A percentile compares a stretch with the other conserved stretches of the same genome.
Conservation (phyloP, 129 eudicot genomes). For the Solidago caesia region DNA sequence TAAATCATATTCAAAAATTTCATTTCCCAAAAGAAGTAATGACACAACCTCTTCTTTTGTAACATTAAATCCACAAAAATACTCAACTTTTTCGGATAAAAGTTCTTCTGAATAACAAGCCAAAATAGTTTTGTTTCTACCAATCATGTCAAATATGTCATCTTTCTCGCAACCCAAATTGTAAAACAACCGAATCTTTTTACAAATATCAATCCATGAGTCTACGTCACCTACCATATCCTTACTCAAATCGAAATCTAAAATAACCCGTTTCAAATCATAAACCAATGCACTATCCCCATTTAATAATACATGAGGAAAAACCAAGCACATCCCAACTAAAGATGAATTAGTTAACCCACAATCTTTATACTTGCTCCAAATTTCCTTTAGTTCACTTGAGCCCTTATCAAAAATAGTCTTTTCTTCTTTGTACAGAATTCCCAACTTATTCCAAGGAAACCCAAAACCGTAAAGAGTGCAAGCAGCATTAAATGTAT, state of each 20-base stretch:
- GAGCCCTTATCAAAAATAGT: constrained; percentile 41
- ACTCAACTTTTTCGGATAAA: constrained; percentile 49
- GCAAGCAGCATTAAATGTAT: constrained; percentile 53
- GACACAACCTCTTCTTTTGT: constrained; percentile 41
- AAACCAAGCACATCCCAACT: constrained; percentile 60
- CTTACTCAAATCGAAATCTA: constrained; percentile 45
- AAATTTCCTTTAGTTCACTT: constrained; percentile 30
- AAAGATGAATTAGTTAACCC: constrained; percentile 47
- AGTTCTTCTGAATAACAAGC: constrained; percentile 46
- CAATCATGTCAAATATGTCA: constrained; percentile 52
- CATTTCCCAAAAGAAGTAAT: constrained; percentile 46
- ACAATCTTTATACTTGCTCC: constrained; percentile 38
- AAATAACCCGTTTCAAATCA: constrained; percentile 58
- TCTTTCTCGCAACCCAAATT: constrained; percentile 50
- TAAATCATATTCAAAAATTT: constrained; percentile 40
- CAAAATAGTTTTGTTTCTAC: constrained; percentile 45
- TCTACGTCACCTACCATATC: constrained; percentile 55
- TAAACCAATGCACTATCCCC: constrained; percentile 28
- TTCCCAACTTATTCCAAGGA: constrained; percentile 76
- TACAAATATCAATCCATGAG: constrained; percentile 57
- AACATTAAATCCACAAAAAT: constrained; percentile 51
- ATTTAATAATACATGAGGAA: constrained; percentile 45
- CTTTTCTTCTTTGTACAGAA: constrained; percentile 40
- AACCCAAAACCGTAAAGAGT: constrained; percentile 59
- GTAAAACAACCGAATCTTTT: constrained; percentile 59